Conservation (phyloP, 208 protist species). For the Phytomonas francai region DNA sequence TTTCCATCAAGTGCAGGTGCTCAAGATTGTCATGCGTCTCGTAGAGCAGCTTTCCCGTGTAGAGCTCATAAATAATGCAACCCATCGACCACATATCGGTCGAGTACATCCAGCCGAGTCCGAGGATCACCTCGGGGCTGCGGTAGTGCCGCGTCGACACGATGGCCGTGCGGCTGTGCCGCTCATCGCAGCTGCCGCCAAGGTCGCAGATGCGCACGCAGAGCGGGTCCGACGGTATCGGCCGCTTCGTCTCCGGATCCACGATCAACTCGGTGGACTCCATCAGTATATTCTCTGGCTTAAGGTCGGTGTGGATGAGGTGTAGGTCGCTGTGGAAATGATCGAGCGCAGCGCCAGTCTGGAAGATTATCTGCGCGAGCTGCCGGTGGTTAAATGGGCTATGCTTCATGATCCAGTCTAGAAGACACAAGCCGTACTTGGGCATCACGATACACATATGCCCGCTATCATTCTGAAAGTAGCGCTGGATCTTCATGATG, state of each 20-base stretch:
- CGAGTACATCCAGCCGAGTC: constrained; percentile 52
- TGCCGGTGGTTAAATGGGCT: constrained; percentile 60
- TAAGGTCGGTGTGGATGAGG: constrained; percentile 79
- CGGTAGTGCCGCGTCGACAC: constrained; percentile 49
- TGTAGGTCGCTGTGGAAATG: constrained; percentile 68
- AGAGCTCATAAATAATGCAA: constrained; percentile 76
- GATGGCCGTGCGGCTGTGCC: constrained; percentile 28
- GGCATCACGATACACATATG: constrained; percentile 84
- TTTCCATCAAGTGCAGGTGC: constrained; percentile 76
- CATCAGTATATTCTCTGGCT: constrained; percentile 80
- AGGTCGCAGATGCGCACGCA: constrained; percentile 61
- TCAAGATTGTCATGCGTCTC: constrained; percentile 61
- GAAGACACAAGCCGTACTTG: constrained; percentile 60
- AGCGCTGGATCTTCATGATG: constrained; percentile 71
- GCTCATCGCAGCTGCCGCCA: constrained; percentile 27
- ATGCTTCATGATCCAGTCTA: constrained; percentile 79
- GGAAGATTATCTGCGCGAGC: constrained; percentile 73
- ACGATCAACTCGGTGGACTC: constrained; percentile 50
- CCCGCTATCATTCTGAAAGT: constrained; percentile 71
- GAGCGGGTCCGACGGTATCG: constrained; percentile 33
- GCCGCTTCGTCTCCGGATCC: constrained; percentile 60
- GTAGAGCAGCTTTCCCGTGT: constrained; percentile 65
- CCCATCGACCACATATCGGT: constrained; percentile 77
- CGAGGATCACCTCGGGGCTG: constrained; percentile 67
- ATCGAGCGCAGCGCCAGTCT: constrained; percentile 59